phyloP scores from a whole-genome alignment of 1,284 basidiomycete species.

The Phlebopus sp. region DNA sequence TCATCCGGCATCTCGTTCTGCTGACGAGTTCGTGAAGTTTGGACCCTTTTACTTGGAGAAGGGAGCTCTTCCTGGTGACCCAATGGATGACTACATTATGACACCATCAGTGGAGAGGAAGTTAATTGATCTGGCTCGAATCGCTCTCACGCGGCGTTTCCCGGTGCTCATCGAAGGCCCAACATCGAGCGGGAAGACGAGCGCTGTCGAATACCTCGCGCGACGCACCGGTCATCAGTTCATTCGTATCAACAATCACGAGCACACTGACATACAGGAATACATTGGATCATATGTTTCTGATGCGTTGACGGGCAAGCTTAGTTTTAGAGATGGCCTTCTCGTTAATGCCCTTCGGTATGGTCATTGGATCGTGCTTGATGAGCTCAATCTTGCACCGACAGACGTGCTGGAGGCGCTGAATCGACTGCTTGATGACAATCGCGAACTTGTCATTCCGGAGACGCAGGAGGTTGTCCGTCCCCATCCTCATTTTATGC shows the following conservation, averaged over 20 bases:
- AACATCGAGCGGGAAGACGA: slow-evolving; percentile 97
- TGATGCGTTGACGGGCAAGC: slow-evolving; percentile 87
- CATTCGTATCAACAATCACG: slow-evolving; percentile 99
- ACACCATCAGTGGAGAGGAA: slow-evolving; percentile 97
- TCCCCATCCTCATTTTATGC: slow-evolving; percentile 96
- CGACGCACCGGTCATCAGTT: slow-evolving; percentile 92
- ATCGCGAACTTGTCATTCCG: slow-evolving; percentile 93
- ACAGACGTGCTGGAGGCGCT: slow-evolving; percentile 98
- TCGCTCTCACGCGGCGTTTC: slow-evolving; percentile 85
- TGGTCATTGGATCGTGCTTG: slow-evolving; percentile 98
- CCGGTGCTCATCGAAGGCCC: slow-evolving; percentile 98
- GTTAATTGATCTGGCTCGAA: slow-evolving; percentile 88
- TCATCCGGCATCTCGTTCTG: slow-evolving; percentile 46
- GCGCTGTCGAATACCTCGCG: slow-evolving; percentile 95
- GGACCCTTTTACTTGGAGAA: slow-evolving; percentile 90
- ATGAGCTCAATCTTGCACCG: slow-evolving; percentile 96
- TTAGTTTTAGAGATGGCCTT: slow-evolving; percentile 92
- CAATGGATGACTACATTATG: slow-evolving; percentile 83
- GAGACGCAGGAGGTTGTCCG: slow-evolving; percentile 95
- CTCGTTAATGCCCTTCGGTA: slow-evolving; percentile 89
- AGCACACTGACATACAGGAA: slow-evolving; percentile 99
- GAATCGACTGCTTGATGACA: slow-evolving; percentile 96
- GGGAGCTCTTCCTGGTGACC: slow-evolving; percentile 66
- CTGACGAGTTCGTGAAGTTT: slow-evolving; percentile 74
- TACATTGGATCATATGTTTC: slow-evolving; percentile 97